These are phyloP conservation scores for Capsaspora owczarzaki DNA, from an alignment of 78 protist genomes.

Conservation along the genomic window DNA sequence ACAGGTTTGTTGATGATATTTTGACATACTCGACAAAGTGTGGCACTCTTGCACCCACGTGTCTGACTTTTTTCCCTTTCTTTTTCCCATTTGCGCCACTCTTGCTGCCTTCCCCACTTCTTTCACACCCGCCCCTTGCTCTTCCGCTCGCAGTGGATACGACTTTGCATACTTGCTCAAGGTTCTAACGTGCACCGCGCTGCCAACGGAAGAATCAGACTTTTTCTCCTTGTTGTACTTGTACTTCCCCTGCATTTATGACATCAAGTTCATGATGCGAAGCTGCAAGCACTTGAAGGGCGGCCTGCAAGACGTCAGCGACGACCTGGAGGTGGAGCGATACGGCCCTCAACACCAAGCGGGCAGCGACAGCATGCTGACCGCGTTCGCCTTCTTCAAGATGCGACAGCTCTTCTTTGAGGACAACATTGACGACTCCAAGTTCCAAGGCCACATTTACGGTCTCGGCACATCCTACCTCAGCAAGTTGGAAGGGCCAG, in stretches of 20 bases:
- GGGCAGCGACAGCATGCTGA: constrained; percentile 84
- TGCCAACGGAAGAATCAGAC: constrained; percentile 70
- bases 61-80: no score
- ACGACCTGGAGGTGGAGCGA: constrained; percentile 67
- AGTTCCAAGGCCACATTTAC: constrained; percentile 49
- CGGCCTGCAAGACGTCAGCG: constrained; percentile 86
- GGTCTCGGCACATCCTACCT: constrained; percentile 25
- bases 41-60: no score
- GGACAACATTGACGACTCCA: constrained; percentile 52
- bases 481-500: no score
- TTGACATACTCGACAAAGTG: no score
- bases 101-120: no score
- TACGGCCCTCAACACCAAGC: constrained; percentile 93
- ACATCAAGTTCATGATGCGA: constrained; percentile 79
- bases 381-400: constrained; percentile 73
- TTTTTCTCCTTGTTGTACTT: constrained; percentile 59
- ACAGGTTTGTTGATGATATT: no score
- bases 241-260: constrained; percentile 85
- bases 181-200: constrained; percentile 59
- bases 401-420: constrained; percentile 69
- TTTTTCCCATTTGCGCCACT: no score
- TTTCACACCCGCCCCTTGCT: no score
- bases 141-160: constrained; percentile 68
- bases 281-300: constrained; percentile 64
- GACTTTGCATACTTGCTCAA: constrained; percentile 74